A percentile compares a stretch with the other conserved stretches of the same genome.
Evolutionary conservation across 768 basidiomycete species (phyloP).

Genomic region (Mycena capillaripes): DNA sequence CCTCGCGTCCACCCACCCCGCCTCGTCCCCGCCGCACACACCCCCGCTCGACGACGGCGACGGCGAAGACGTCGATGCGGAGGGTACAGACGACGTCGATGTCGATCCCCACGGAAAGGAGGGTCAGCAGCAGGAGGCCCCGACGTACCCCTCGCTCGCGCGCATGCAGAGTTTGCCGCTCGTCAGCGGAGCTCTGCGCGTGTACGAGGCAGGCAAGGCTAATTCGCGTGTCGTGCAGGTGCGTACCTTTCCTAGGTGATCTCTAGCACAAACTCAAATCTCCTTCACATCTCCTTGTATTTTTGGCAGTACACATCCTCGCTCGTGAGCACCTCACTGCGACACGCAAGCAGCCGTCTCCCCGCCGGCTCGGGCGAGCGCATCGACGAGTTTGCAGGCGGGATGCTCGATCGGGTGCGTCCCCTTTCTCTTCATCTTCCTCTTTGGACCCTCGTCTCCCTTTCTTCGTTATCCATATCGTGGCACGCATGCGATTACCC

Average conservation of each 20-base stretch:
- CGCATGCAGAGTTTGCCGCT: conserved; percentile 80
- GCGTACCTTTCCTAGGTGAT: conserved; percentile 28
- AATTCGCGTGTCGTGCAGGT: conserved; percentile 90
- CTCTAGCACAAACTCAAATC: background rate
- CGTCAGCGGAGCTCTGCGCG: conserved; percentile 78
- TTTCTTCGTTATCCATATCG: background rate
- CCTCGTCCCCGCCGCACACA: conserved; percentile 27
- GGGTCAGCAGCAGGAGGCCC: conserved; percentile 24
- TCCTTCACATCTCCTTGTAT: conserved; percentile 31
- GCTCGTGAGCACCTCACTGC: conserved; percentile 83
- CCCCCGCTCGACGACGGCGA: conserved; percentile 16
- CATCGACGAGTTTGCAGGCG: conserved; percentile 90
- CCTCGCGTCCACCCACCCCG: conserved; percentile 23
- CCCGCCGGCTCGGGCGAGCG: conserved; percentile 77
- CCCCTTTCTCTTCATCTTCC: conserved; percentile 7
- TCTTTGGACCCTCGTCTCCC: background rate
- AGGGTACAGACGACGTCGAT: background rate
- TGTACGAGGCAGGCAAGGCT: conserved; percentile 88
- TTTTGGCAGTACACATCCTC: conserved; percentile 84
- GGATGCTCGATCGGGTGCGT: conserved; percentile 87
- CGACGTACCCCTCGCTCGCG: conserved; percentile 53
- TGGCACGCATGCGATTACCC: no score
- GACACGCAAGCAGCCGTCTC: conserved; percentile 84
- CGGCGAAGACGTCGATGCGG: background rate
- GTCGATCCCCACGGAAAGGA: background rate